Percentiles rank a stretch among this genome's conserved stretches.
These are phyloP conservation scores for Curvularia lunata DNA, from an alignment of 2,329 filamentous ascomycete genomes.

Conservation along the genomic window DNA sequence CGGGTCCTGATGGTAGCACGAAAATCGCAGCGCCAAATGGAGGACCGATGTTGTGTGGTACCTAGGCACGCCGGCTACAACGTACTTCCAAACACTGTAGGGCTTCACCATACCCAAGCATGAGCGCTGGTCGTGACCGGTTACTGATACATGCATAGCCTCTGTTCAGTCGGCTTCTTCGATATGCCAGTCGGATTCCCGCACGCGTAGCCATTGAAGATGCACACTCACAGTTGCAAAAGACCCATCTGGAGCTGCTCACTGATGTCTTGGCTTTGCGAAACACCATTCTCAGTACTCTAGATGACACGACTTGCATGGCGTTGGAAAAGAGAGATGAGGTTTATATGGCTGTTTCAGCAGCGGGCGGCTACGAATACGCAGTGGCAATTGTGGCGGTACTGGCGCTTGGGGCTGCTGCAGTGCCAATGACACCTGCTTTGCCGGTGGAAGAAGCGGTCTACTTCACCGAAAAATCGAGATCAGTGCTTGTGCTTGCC, in stretches of 20 bases:
- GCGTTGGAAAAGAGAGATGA: constrained; percentile 46
- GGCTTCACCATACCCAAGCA: background rate
- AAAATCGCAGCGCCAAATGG: constrained; percentile 22
- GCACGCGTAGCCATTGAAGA: constrained; percentile 51
- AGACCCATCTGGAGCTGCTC: constrained; percentile 53
- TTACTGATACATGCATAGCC: constrained; percentile 31
- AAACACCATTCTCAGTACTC: constrained; percentile 41
- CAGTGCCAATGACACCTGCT: constrained; percentile 54
- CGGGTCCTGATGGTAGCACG: background rate
- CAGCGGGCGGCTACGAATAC: constrained; percentile 57
- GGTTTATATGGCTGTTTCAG: constrained; percentile 55
- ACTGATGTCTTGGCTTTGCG: constrained; percentile 55
- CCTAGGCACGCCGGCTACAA: constrained; percentile 37
- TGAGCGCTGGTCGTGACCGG: background rate
- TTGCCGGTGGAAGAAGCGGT: constrained; percentile 53
- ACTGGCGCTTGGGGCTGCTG: constrained; percentile 56
- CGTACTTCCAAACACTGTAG: constrained; percentile 43
- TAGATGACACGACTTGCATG: constrained; percentile 35
- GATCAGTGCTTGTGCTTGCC: constrained; percentile 48
- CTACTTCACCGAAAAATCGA: constrained; percentile 54
- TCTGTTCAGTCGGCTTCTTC: constrained; percentile 52
- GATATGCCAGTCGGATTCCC: constrained; percentile 47
- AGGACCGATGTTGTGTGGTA: constrained; percentile 36
- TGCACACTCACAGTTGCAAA: constrained; percentile 45
- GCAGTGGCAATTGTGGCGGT: constrained; percentile 57